Conservation (phyloP, 306 rosid genomes). For the Crataegus laevigata region DNA sequence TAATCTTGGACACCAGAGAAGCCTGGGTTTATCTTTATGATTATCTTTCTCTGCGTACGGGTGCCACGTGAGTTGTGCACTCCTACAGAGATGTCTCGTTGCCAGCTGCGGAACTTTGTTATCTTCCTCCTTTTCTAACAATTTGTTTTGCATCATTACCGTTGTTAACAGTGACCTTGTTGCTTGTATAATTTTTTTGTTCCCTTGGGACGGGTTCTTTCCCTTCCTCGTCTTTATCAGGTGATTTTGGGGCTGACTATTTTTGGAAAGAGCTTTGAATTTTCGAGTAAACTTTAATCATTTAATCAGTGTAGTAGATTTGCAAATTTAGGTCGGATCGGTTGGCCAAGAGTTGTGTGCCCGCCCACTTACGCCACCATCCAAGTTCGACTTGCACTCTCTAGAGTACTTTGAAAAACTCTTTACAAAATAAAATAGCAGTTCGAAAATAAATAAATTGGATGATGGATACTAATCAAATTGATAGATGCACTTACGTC, state of each 20-base stretch:
- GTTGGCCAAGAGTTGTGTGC: too few species aligned
- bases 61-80: not conserved
- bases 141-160: not conserved
- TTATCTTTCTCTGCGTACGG: not conserved
- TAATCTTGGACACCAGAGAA: conserved; percentile 63
- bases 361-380: too few species aligned
- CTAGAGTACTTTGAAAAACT: too few species aligned
- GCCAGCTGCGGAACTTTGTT: not conserved
- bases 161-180: not conserved
- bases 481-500: too few species aligned
- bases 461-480: too few species aligned
- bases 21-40: conserved; percentile 48
- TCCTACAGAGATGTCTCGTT: not conserved
- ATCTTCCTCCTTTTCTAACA: not conserved
- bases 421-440: too few species aligned
- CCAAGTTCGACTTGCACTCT: too few species aligned
- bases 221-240: too few species aligned
- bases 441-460: too few species aligned
- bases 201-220: too few species aligned
- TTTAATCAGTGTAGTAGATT: too few species aligned
- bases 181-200: not conserved
- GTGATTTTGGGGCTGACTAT: not conserved
- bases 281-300: not conserved
- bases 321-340: too few species aligned
- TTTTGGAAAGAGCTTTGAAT: not conserved